A percentile compares a stretch with the other conserved stretches of the same genome.
Evolutionary conservation across 352 stramenopile species (phyloP).

Genomic region (Phytophthora chlamydospora): DNA sequence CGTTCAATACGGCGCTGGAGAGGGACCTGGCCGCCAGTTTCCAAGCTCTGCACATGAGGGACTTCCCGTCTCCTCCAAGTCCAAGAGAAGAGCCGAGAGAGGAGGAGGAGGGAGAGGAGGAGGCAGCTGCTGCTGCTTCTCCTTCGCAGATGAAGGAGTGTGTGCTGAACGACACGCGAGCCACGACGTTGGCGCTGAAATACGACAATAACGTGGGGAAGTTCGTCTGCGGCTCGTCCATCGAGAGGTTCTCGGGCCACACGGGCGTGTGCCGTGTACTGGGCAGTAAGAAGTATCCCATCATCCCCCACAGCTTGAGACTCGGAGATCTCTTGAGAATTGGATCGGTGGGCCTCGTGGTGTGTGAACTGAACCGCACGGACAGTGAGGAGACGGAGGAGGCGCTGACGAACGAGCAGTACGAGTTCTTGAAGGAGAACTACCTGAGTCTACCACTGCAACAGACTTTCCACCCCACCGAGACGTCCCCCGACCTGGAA

Average conservation of each 20-base stretch:
- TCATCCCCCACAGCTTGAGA: slow-evolving; percentile 74
- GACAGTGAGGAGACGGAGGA: slow-evolving; percentile 71
- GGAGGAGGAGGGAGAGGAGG: slow-evolving; percentile 16
- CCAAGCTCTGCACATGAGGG: slow-evolving; percentile 61
- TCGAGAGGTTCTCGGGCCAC: slow-evolving; percentile 92
- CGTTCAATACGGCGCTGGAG: slow-evolving; percentile 38
- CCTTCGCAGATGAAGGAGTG: slow-evolving; percentile 78
- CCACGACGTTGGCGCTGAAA: slow-evolving; percentile 79
- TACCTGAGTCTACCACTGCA: slow-evolving; percentile 84
- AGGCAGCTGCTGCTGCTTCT: neutral
- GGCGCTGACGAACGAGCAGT: slow-evolving; percentile 82
- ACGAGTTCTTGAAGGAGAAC: slow-evolving; percentile 89
- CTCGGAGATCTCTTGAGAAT: slow-evolving; percentile 89
- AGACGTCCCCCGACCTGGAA: slow-evolving; percentile 37
- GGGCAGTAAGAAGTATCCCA: slow-evolving; percentile 86
- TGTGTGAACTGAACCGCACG: slow-evolving; percentile 90
- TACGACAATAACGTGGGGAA: slow-evolving; percentile 67
- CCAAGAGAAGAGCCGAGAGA: slow-evolving; percentile 8
- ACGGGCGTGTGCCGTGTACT: slow-evolving; percentile 91
- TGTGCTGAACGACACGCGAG: slow-evolving; percentile 82
- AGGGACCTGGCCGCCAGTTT: slow-evolving; percentile 58
- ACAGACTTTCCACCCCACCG: slow-evolving; percentile 81
- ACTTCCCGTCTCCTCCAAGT: slow-evolving; percentile 40
- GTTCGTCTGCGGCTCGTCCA: slow-evolving; percentile 85
- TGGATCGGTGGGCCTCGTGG: slow-evolving; percentile 91